Evolutionary conservation across 345 rosid species (phyloP).

Genomic region (Balakata baccata): DNA sequence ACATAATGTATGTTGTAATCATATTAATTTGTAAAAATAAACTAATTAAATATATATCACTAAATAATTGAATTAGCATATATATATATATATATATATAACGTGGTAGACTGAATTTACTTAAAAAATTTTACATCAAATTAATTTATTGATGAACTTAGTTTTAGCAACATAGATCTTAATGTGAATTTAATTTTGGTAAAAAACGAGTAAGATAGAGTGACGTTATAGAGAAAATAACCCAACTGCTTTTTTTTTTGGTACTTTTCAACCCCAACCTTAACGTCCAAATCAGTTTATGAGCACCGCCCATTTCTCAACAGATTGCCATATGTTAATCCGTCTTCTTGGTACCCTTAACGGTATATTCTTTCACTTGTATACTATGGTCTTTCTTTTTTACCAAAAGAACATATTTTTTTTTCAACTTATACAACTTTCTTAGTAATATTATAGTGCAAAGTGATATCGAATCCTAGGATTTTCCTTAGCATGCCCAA

Average conservation of each 20-base stretch:
- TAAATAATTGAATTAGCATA: too few relatives aligned
- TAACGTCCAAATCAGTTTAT: neutral
- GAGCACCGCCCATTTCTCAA: conserved; percentile 8
- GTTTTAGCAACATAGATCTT: too few relatives aligned
- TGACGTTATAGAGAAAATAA: neutral
- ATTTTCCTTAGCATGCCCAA: neutral
- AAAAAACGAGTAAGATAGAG: neutral
- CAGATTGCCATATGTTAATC: neutral
- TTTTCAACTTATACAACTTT: neutral
- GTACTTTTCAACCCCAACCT: neutral
- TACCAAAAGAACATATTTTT: neutral
- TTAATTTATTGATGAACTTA: too few relatives aligned
- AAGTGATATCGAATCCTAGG: neutral
- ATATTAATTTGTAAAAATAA: too few relatives aligned
- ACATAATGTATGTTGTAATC: too few relatives aligned
- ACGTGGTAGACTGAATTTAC: too few relatives aligned
- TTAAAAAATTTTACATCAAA: too few relatives aligned
- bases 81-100: too few relatives aligned
- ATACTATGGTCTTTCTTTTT: neutral
- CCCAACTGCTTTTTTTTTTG: neutral
- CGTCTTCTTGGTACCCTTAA: neutral
- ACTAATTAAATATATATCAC: too few relatives aligned
- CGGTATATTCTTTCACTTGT: neutral
- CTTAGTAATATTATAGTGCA: neutral
- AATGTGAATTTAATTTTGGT: neutral